Evolutionary conservation across 768 basidiomycete genomes (phyloP).

Genomic region (Suillus ampliporus): DNA sequence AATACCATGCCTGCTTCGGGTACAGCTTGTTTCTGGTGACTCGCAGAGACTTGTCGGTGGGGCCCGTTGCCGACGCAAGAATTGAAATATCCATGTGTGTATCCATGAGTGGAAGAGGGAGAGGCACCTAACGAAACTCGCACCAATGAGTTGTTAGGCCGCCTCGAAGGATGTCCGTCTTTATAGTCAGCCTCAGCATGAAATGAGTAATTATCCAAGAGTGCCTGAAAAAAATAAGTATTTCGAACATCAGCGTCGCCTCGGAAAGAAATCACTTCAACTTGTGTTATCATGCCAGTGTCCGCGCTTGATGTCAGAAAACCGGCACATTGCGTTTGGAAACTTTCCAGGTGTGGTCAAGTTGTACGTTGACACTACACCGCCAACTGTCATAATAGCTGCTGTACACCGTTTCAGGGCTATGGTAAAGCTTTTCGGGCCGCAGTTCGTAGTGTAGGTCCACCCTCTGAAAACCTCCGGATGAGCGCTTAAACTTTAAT

Average conservation of each 20-base stretch:
- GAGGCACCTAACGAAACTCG: background rate
- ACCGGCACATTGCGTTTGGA: background rate
- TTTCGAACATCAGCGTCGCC: background rate
- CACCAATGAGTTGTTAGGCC: background rate
- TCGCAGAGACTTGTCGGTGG: slow-evolving; percentile 14
- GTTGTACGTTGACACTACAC: no score
- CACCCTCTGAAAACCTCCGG: no score
- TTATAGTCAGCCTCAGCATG: background rate
- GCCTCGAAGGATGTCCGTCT: background rate
- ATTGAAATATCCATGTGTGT: background rate
- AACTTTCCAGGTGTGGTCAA: background rate
- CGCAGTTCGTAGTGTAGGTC: no score
- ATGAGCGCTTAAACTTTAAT: background rate
- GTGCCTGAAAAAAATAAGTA: slow-evolving; percentile 3
- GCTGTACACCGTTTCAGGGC: no score
- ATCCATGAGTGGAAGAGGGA: background rate
- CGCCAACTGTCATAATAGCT: no score
- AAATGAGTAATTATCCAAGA: background rate
- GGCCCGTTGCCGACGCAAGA: background rate
- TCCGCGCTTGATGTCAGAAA: background rate
- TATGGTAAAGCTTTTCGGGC: no score
- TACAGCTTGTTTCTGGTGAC: slow-evolving; percentile 8
- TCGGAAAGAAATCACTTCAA: background rate
- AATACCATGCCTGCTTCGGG: slow-evolving; percentile 20
- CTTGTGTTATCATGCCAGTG: background rate